Base-by-base conservation (phyloP, 1,139 yeast species). In the Geotrichum bryndzae region DNA sequence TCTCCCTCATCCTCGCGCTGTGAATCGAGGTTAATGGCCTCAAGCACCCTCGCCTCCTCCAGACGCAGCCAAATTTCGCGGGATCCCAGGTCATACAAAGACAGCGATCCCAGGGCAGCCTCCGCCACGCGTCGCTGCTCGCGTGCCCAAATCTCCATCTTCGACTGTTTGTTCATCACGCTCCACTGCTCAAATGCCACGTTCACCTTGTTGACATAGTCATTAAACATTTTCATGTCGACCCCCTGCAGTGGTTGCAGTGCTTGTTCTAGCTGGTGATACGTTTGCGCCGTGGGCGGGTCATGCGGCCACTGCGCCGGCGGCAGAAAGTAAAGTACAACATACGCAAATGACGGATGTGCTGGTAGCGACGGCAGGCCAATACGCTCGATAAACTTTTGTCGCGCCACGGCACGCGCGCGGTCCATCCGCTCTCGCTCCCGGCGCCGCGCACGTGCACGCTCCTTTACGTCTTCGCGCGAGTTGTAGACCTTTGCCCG, bases 251-350 rank as follows among this genome's bases (percentile, higher is more conserved):
- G 38, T 25, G 69, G 66, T 51, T 68, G 71, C 18, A 74, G 58
- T 13, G 68, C 68, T 0, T 64, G 64, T 60, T 73, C 70, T 18
- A 76, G 65, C 51, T 68, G 67, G n/a, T 54, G 63, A 60, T 73
- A 76, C 0, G 82, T 79, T 64, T 79, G 80, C 53, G 72, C 67
- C 1, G 81, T 77, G 13, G 83, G 83, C 1, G 82, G 82, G 59
- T 79, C 82, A 58, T 77, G 79, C 0, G 84, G 83, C 84, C 84
- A 81, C 46, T 72, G 72, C 15, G 70, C 61, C 1, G 82, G 78
- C 1, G 81, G 77, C 3, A 81, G 66, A 65, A 80, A 80, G 63
- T 76, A 80, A 7, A 80, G 68, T 7, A 80, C 82, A 67, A 80
- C 69, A 66, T 80, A 70, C 6, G 84, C 81, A 68, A 81, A 81